Conservation (phyloP, 345 rosid species). For the Alliaria petiolata region DNA sequence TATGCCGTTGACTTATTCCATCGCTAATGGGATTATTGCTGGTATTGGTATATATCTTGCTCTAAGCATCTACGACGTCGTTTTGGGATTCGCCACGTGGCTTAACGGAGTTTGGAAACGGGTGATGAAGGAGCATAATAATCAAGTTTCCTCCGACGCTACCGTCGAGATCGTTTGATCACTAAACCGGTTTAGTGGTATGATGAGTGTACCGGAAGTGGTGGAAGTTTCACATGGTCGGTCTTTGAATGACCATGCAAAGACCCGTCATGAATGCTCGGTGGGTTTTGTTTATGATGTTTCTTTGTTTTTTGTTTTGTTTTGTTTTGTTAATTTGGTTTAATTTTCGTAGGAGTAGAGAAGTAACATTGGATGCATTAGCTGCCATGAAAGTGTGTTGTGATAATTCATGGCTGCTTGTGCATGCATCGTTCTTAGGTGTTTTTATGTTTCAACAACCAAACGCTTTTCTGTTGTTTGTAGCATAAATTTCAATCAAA, state of each 20-base stretch:
- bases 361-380: constrained; percentile 34
- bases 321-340: not conserved
- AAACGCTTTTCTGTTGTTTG: constrained; percentile 1
- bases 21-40: constrained; percentile 81
- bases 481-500: not conserved
- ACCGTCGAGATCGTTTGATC: constrained; percentile 33
- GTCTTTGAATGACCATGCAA: constrained; percentile 15
- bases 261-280: constrained; percentile 18
- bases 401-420: constrained; percentile 32
- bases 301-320: not conserved
- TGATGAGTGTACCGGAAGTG: not conserved
- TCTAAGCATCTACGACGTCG: constrained; percentile 52
- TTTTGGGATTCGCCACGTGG: constrained; percentile 29
- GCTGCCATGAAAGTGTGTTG: constrained; percentile 31
- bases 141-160: constrained; percentile 66
- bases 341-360: constrained; percentile 3
- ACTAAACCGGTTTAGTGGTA: not conserved
- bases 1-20: constrained; percentile 84
- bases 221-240: constrained; percentile 20
- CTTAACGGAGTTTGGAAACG: constrained; percentile 43
- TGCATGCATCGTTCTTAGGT: constrained; percentile 31
- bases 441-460: not conserved
- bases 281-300: not conserved
- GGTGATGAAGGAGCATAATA: constrained; percentile 50
- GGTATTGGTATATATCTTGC: constrained; percentile 68